These are phyloP conservation scores for Prunus campanulata DNA, from an alignment of 306 rosid genomes.

Conservation along the genomic window DNA sequence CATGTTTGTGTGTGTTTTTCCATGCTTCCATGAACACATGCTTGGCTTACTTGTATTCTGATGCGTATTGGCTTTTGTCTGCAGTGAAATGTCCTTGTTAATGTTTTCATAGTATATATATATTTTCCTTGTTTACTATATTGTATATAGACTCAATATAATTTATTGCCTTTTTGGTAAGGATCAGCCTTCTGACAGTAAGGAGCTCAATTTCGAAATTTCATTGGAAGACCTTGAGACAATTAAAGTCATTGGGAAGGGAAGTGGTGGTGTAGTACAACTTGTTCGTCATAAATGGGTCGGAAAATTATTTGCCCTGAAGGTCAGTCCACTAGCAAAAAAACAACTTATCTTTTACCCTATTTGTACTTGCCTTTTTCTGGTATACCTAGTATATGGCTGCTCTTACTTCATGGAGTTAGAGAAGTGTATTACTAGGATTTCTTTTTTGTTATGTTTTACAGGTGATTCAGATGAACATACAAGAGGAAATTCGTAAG, in stretches of 20 bases:
- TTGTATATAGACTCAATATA: not conserved
- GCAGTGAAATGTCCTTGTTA: not conserved
- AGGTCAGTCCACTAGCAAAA: constrained; percentile 46
- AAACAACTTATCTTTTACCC: not conserved
- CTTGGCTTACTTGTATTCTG: too few relatives aligned
- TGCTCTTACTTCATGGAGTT: constrained; percentile 2
- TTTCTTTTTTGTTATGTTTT: constrained; percentile 9
- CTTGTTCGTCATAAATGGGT: constrained; percentile 98
- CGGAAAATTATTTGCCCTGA: constrained; percentile 82
- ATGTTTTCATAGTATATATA: not conserved
- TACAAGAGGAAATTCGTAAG: constrained; percentile 92
- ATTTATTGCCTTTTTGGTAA: constrained; percentile 6
- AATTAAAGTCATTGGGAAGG: constrained; percentile 88
- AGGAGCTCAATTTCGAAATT: constrained; percentile 73
- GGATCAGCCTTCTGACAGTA: constrained; percentile 64
- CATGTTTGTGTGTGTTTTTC: not conserved
- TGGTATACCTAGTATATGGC: not conserved
- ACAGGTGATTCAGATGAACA: constrained; percentile 96
- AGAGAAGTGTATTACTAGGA: constrained; percentile 2
- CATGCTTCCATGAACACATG: not conserved
- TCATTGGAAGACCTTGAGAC: constrained; percentile 87
- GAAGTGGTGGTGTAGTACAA: constrained; percentile 96
- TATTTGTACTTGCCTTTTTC: constrained; percentile 19
- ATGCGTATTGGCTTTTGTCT: not conserved
- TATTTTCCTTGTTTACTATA: not conserved